phyloP scores from a whole-genome alignment of 345 rosid genomes.

The Odontarrhena argentea region DNA sequence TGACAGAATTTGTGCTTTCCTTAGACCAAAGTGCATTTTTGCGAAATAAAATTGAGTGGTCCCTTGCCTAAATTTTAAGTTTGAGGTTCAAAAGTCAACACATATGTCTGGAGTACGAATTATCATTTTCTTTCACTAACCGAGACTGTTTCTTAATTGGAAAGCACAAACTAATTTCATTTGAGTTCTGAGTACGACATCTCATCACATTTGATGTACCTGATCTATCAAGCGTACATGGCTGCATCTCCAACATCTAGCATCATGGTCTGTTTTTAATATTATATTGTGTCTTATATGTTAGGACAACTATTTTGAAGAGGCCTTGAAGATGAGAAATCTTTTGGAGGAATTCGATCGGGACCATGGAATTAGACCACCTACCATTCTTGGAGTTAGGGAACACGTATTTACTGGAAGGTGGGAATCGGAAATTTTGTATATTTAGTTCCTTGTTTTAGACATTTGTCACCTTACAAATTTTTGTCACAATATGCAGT shows the following conservation, averaged over 20 bases:
- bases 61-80: neutral
- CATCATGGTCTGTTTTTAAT: slow-evolving; percentile 15
- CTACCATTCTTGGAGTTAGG: slow-evolving; percentile 98
- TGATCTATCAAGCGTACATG: slow-evolving; percentile 27
- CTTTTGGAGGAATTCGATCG: slow-evolving; percentile 85
- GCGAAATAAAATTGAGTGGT: neutral
- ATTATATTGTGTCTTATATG: neutral
- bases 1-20: neutral
- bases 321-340: slow-evolving; percentile 97
- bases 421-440: slow-evolving; percentile 42
- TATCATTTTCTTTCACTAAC: slow-evolving; percentile 16
- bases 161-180: slow-evolving; percentile 18
- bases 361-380: slow-evolving; percentile 85
- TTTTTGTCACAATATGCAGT: slow-evolving; percentile 53
- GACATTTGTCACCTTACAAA: slow-evolving; percentile 3
- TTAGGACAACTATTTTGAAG: slow-evolving; percentile 98
- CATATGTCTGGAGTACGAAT: neutral
- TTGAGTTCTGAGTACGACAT: slow-evolving; percentile 23
- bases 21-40: neutral
- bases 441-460: slow-evolving; percentile 10
- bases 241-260: slow-evolving; percentile 18
- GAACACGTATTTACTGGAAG: slow-evolving; percentile 98
- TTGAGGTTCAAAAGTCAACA: neutral
- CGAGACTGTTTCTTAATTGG: slow-evolving; percentile 8
- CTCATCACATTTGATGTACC: slow-evolving; percentile 27